These are phyloP conservation scores for Gracilaria domingensis DNA, from an alignment of 23 red algal species.

Conservation along the genomic window DNA sequence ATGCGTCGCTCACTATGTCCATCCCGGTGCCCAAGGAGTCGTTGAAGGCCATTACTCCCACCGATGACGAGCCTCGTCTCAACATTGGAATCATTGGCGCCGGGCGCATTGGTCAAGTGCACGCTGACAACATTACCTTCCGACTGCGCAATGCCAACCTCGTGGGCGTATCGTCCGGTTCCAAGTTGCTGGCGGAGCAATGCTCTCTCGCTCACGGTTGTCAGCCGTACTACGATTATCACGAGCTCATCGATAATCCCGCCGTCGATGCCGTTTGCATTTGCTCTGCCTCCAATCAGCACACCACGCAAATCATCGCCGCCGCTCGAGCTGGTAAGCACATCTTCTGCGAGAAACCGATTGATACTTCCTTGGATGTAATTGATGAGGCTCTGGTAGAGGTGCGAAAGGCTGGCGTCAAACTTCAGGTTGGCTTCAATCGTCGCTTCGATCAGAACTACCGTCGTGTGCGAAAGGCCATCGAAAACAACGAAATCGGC, in stretches of 20 bases:
- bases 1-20: conserved; percentile 29
- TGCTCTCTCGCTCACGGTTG: conserved; percentile 94
- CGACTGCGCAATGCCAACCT: conserved; percentile 85
- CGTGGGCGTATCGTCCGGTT: conserved; percentile 93
- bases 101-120: conserved; percentile 98
- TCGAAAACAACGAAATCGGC: conserved; percentile 91
- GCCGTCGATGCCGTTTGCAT: conserved; percentile 97
- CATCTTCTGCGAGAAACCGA: conserved; percentile 99
- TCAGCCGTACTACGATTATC: conserved; percentile 95
- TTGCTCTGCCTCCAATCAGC: conserved; percentile 96
- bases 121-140: conserved; percentile 98
- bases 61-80: conserved; percentile 51
- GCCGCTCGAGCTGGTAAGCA: conserved; percentile 97
- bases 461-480: conserved; percentile 79
- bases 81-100: conserved; percentile 88
- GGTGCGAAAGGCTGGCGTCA: conserved; percentile 94
- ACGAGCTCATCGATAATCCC: conserved; percentile 92
- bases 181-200: conserved; percentile 86
- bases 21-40: conserved; percentile 55
- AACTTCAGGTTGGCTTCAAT: conserved; percentile 99
- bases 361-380: conserved; percentile 88
- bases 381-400: conserved; percentile 93
- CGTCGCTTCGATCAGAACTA: conserved; percentile 99
- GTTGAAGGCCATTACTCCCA: conserved; percentile 47
- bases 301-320: conserved; percentile 95